These are phyloP conservation scores for Globisporangium mamillatum DNA, from an alignment of 352 stramenopile species.

Conservation along the genomic window DNA sequence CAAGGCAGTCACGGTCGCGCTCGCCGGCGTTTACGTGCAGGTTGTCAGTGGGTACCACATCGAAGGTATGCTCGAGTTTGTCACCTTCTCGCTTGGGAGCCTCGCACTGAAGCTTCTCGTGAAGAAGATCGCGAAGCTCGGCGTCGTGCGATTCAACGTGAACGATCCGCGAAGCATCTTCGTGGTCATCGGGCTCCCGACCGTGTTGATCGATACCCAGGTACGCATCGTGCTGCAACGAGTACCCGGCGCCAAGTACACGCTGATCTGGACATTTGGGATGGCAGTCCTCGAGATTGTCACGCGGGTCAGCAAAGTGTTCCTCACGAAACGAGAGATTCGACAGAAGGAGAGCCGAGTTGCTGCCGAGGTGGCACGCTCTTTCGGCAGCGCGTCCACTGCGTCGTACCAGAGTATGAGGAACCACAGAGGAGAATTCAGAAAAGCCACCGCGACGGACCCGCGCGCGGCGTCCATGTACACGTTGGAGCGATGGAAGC, in stretches of 20 bases:
- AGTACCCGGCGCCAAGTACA: slow-evolving; percentile 20
- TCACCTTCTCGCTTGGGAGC: slow-evolving; percentile 6
- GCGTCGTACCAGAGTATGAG: not conserved
- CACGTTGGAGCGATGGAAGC: slow-evolving; percentile 26
- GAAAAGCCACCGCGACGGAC: not conserved
- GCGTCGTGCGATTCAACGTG: slow-evolving; percentile 26
- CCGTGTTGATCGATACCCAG: slow-evolving; percentile 45
- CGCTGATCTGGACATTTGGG: slow-evolving; percentile 20
- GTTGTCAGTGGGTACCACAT: not conserved
- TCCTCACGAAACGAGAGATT: slow-evolving; percentile 1
- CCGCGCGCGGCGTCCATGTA: not conserved
- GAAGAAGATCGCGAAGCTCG: slow-evolving; percentile 29
- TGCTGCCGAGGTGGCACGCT: not conserved
- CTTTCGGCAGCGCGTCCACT: not conserved
- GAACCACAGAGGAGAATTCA: not conserved
- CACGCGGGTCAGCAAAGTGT: slow-evolving; percentile 21
- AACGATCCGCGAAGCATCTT: slow-evolving; percentile 35
- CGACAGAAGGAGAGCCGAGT: not conserved
- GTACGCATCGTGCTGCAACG: slow-evolving; percentile 31
- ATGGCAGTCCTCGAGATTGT: slow-evolving; percentile 32
- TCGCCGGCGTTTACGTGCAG: slow-evolving; percentile 8
- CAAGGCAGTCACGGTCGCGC: not conserved
- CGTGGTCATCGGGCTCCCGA: slow-evolving; percentile 30
- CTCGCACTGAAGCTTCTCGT: slow-evolving; percentile 24
- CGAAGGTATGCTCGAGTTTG: not conserved